phyloP scores from a whole-genome alignment of 768 basidiomycete genomes.

The Fomitopsis serialis region DNA sequence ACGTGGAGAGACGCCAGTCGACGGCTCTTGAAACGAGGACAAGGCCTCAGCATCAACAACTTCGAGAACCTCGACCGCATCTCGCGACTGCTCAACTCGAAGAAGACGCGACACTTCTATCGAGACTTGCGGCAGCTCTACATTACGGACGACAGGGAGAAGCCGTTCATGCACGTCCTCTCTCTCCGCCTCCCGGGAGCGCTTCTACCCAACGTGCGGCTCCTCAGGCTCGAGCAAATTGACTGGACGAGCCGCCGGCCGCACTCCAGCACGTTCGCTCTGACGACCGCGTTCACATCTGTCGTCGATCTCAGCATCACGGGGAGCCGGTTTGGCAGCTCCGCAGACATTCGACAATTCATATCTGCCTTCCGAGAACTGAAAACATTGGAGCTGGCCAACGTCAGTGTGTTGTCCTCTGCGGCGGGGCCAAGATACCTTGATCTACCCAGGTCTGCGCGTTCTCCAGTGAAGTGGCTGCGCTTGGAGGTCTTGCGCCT shows the following conservation, averaged over 20 bases:
- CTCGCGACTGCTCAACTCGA: background rate
- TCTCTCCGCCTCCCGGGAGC: background rate
- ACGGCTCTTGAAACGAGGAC: background rate
- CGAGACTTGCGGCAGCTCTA: background rate
- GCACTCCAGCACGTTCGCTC: background rate
- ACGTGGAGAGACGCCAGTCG: background rate
- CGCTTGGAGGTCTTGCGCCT: background rate
- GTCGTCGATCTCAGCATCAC: background rate
- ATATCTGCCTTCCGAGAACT: background rate
- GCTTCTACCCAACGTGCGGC: background rate
- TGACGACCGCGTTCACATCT: background rate
- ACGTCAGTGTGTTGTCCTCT: background rate
- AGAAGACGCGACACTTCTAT: background rate
- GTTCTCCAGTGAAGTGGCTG: background rate
- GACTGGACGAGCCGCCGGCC: background rate
- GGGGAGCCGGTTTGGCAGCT: background rate
- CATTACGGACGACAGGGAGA: background rate
- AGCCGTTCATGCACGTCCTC: background rate
- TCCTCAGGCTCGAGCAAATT: background rate
- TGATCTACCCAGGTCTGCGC: background rate
- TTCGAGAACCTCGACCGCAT: background rate
- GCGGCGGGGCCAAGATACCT: background rate
- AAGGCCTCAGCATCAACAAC: background rate
- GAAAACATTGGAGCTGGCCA: background rate
- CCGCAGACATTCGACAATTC: background rate